A percentile compares a stretch with the other conserved stretches of the same genome.
Conservation (phyloP, 257 asterid species). For the Fraxinus excelsior region DNA sequence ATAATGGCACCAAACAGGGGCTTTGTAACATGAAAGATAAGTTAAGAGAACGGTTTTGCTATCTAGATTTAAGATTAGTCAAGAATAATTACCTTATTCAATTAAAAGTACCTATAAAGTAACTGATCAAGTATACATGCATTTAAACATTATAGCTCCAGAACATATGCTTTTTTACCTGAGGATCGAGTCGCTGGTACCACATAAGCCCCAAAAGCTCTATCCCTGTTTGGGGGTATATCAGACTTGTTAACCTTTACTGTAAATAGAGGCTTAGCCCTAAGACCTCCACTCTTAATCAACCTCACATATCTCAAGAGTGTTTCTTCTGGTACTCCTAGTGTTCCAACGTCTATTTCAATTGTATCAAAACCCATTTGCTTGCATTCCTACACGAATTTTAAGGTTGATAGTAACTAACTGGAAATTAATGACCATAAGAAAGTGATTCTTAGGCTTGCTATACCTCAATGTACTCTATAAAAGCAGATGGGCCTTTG, state of each 20-base stretch:
- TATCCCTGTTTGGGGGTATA: constrained; percentile 49
- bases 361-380: constrained; percentile 84
- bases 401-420: neutral
- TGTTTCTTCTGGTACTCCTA: constrained; percentile 83
- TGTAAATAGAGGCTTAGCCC: constrained; percentile 84
- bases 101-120: constrained; percentile 2
- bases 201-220: constrained; percentile 84
- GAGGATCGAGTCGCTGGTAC: constrained; percentile 65
- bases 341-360: constrained; percentile 76
- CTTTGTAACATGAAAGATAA: neutral
- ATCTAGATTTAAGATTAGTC: neutral
- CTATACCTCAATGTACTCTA: constrained; percentile 66
- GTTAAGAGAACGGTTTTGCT: neutral
- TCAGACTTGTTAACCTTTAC: constrained; percentile 79
- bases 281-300: constrained; percentile 78
- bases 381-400: constrained; percentile 70
- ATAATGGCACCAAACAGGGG: too few species aligned
- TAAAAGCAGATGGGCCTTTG: constrained; percentile 69
- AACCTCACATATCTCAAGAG: constrained; percentile 86
- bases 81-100: neutral
- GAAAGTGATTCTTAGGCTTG: neutral
- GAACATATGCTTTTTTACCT: constrained; percentile 45
- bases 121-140: neutral
- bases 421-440: neutral
- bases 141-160: neutral